Evolutionary conservation across 306 rosid genomes (phyloP).

Genomic region (Phaseolus lunatus): DNA sequence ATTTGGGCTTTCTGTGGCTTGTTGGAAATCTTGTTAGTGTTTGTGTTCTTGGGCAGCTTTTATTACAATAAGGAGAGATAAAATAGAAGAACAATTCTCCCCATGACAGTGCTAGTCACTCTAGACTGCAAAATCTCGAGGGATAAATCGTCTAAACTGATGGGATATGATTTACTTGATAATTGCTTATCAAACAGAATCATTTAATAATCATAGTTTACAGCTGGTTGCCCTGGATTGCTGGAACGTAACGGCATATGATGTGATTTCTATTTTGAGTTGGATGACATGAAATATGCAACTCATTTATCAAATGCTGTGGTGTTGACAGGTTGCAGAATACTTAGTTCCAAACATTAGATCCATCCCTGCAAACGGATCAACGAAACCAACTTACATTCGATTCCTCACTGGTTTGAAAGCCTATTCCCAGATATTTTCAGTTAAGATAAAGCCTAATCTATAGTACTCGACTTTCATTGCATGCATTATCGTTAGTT

Average conservation of each 20-base stretch:
- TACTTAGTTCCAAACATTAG: slow-evolving; percentile 84
- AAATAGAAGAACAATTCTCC: not conserved
- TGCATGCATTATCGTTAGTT: slow-evolving; percentile 20
- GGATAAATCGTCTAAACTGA: not conserved
- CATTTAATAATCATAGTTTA: not conserved
- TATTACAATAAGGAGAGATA: too few species aligned
- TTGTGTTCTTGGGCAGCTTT: too few species aligned
- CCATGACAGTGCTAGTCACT: not conserved
- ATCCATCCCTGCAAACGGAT: slow-evolving; percentile 68
- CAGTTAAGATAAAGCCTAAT: slow-evolving; percentile 66
- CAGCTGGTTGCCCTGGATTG: not conserved
- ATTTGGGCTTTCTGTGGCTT: too few species aligned
- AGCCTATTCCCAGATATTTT: slow-evolving; percentile 92
- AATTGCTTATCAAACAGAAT: not conserved
- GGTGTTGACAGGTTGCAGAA: slow-evolving; percentile 76
- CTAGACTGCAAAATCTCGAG: not conserved
- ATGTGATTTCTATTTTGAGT: slow-evolving; percentile 9
- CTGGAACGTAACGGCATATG: not conserved
- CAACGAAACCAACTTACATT: slow-evolving; percentile 83
- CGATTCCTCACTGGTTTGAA: slow-evolving; percentile 91
- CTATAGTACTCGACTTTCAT: slow-evolving; percentile 9
- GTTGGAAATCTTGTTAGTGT: too few species aligned
- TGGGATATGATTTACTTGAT: not conserved
- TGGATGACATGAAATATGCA: not conserved
- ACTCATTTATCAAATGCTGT: slow-evolving; percentile 1